Evolutionary conservation across 163 green algal species (phyloP), one percentile per base, ranked within the genome.

Genomic region (Prototheca cutis): DNA sequence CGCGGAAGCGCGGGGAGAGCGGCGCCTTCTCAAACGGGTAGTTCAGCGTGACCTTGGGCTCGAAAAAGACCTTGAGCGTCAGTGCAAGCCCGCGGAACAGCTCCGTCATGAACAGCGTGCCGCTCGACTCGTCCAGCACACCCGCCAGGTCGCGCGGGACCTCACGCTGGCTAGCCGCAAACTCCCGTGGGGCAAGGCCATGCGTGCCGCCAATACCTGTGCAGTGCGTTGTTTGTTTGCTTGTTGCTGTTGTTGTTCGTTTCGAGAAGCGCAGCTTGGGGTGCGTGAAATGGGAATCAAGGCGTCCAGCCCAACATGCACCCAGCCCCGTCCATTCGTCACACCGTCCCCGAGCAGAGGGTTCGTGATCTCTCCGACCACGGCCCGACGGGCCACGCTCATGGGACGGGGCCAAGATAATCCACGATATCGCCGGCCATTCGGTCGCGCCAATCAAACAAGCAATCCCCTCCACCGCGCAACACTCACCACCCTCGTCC

Each of bases 1-100:
- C 93, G 23, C 93, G 78, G 76, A 99, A 99, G 19, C 93, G 79
- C 0, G 92, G 84, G 57, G 77, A 91, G 53, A 98, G 77, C 40
- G 87, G 82, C 1, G 86, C 91, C 82, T 99, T 99, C 73, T 99
- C 93, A 76, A 99, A 98, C 7, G 92, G 92, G 71, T 99, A 98
- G 73, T 97, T 97, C 58, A 99, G 93, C 66, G 92, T 98, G 61
- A 96, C 88, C 61, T 96, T 96, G n/a, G 79, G 85, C 53, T 97
- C 90, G 33, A 96, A 98, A 75, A 97, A 97, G 27, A 89, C 87
- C 58, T 94, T 94, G 34, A 99, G 70, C 6, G 89, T 92, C 25
- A 94, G 59, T 0, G 68, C 75, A 78, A 99, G 84, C 40, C 90
- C 92, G 21, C 92, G 81, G 34, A 84, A 73, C 36, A 97, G 75